Conservation (phyloP, 1,284 basidiomycete species). For the Stygiomarasmius scandens region DNA sequence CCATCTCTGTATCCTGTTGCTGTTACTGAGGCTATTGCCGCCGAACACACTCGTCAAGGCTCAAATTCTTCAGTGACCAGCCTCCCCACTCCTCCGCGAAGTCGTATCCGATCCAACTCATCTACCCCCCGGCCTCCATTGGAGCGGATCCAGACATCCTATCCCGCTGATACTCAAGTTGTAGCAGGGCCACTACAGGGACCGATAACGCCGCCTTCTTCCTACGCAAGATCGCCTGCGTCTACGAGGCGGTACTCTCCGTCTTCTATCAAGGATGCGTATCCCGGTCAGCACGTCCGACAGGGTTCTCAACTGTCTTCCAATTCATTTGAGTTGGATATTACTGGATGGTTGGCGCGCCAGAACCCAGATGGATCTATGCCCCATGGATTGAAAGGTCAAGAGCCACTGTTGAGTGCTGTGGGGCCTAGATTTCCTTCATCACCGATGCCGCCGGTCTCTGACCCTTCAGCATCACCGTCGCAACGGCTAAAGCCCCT, state of each 20-base stretch:
- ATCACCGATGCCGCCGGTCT: background rate
- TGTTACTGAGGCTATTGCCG: slow-evolving; percentile 9
- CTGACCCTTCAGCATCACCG: slow-evolving; percentile 5
- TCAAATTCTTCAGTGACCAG: slow-evolving; percentile 21
- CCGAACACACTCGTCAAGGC: slow-evolving; percentile 22
- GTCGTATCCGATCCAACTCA: slow-evolving; percentile 27
- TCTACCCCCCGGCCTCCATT: slow-evolving; percentile 3
- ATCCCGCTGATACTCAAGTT: background rate
- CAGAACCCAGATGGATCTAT: slow-evolving; percentile 20
- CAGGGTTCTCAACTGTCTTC: background rate
- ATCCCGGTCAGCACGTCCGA: background rate
- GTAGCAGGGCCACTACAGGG: background rate
- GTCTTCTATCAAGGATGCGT: background rate
- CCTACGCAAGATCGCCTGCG: slow-evolving; percentile 2
- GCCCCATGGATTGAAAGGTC: slow-evolving; percentile 14
- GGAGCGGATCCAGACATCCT: background rate
- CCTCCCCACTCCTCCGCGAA: slow-evolving; percentile 33
- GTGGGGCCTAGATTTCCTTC: slow-evolving; percentile 19
- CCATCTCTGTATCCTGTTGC: background rate
- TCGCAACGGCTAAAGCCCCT: slow-evolving; percentile 13
- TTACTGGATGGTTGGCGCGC: slow-evolving; percentile 18
- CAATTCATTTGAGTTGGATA: slow-evolving; percentile 16
- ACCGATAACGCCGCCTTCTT: background rate
- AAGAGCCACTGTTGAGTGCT: slow-evolving; percentile 18
- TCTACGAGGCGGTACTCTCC: background rate